A percentile compares a stretch with the other conserved stretches of the same genome.
Conservation (phyloP, 1,284 basidiomycete species). For the Microbotryomycetes sp. region DNA sequence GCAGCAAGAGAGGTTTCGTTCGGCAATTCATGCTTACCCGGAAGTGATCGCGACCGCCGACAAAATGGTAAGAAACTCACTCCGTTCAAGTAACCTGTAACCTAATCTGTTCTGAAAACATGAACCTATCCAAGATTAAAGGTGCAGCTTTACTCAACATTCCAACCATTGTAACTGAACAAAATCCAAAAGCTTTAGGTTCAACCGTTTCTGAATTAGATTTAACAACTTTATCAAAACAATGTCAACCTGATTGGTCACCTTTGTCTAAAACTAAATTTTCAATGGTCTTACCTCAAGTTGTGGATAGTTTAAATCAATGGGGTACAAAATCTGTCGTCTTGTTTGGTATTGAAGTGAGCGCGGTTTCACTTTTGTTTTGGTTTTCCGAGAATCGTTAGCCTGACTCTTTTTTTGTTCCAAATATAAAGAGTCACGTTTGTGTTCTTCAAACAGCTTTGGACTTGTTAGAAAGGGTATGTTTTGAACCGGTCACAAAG, state of each 20-base stretch:
- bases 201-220: constrained; percentile 61
- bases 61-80: constrained; percentile 54
- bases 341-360: constrained; percentile 77
- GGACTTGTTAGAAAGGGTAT: constrained; percentile 46
- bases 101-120: neutral
- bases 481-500: neutral
- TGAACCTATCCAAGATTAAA: constrained; percentile 12
- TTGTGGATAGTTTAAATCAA: constrained; percentile 51
- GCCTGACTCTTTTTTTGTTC: constrained; percentile 7
- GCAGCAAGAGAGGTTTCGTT: constrained; percentile 35
- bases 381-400: constrained; percentile 3
- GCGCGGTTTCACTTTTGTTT: constrained; percentile 20
- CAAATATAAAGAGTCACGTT: constrained; percentile 61
- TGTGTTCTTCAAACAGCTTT: constrained; percentile 56
- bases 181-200: constrained; percentile 73
- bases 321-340: constrained; percentile 57
- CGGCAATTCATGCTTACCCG: constrained; percentile 55
- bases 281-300: constrained; percentile 70
- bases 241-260: constrained; percentile 49
- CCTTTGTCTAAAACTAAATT: constrained; percentile 50
- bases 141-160: constrained; percentile 49
- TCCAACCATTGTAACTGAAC: constrained; percentile 71
- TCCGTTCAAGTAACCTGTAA: too few relatives aligned
- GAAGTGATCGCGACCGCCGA: constrained; percentile 59
- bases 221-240: constrained; percentile 53